A percentile compares a stretch with the other conserved stretches of the same genome.
Evolutionary conservation across 805 yeast species (phyloP).

Genomic region (Tetrapisispora nanseiensis): DNA sequence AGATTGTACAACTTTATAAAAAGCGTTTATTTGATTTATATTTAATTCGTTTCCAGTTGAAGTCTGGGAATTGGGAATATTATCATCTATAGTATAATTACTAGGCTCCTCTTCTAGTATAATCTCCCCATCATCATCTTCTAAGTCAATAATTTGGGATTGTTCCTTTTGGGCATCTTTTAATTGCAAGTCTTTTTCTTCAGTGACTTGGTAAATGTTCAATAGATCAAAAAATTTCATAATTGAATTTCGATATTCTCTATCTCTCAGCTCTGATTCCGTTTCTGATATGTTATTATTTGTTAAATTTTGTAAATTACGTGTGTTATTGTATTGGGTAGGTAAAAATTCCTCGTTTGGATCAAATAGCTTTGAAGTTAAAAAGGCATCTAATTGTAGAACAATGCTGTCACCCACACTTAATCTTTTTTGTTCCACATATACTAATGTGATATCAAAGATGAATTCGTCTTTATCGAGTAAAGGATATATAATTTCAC

Average conservation of each 20-base stretch:
- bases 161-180: conserved; percentile 7
- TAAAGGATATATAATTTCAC: conserved; percentile 51
- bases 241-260: conserved; percentile 48
- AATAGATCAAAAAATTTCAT: conserved; percentile 46
- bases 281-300: conserved; percentile 35
- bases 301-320: conserved; percentile 13
- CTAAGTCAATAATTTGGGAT: conserved; percentile 16
- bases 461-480: conserved; percentile 45
- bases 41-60: conserved; percentile 26
- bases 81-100: background rate
- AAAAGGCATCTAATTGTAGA: conserved; percentile 57
- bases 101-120: background rate
- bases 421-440: conserved; percentile 43
- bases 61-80: conserved; percentile 8
- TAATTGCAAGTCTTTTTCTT: conserved; percentile 12
- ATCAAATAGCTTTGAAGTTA: conserved; percentile 33
- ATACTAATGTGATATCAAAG: conserved; percentile 50
- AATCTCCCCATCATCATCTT: background rate
- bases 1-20: conserved; percentile 65
- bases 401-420: conserved; percentile 70
- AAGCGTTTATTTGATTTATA: conserved; percentile 54
- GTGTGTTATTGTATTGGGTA: conserved; percentile 6
- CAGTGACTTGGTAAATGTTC: conserved; percentile 16
- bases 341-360: conserved; percentile 6
- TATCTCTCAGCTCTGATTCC: conserved; percentile 39